phyloP scores from a whole-genome alignment of 2,329 filamentous ascomycete species.

The Alternaria burnsii region DNA sequence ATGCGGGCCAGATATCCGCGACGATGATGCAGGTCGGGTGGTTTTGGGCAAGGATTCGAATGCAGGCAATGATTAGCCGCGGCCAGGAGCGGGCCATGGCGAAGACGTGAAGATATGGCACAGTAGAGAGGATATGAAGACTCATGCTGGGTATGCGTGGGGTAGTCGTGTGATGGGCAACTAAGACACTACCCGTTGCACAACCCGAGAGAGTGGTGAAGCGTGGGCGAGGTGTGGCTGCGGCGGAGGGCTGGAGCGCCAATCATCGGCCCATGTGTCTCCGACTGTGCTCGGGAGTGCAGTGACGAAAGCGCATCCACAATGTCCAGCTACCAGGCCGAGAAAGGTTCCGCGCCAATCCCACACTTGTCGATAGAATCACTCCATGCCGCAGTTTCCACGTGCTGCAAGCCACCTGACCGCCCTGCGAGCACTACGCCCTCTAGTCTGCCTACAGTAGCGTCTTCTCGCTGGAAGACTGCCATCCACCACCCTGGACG shows the following conservation, averaged over 20 bases:
- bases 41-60: conserved; percentile 10
- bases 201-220: not conserved
- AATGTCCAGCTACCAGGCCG: conserved; percentile 3
- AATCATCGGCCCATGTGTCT: conserved; percentile 18
- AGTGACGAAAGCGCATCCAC: conserved; percentile 16
- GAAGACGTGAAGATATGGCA: not conserved
- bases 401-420: conserved; percentile 20
- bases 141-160: not conserved
- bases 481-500: conserved; percentile 35
- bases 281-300: not conserved
- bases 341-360: conserved; percentile 19
- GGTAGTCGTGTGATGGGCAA: not conserved
- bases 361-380: conserved; percentile 4
- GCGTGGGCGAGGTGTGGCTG: not conserved
- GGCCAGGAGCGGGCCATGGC: not conserved
- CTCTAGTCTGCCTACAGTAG: conserved; percentile 13
- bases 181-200: not conserved
- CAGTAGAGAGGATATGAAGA: not conserved
- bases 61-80: conserved; percentile 13
- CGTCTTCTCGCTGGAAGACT: conserved; percentile 5
- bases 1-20: conserved; percentile 10
- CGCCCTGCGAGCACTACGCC: conserved; percentile 13
- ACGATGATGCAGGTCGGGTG: conserved; percentile 8
- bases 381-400: conserved; percentile 10
- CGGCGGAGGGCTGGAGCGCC: conserved; percentile 3